Percentiles rank a stretch among this genome's conserved stretches.
These are phyloP conservation scores for Phaeosphaeria sp. DNA, from an alignment of 2,329 filamentous ascomycete genomes.

Conservation along the genomic window DNA sequence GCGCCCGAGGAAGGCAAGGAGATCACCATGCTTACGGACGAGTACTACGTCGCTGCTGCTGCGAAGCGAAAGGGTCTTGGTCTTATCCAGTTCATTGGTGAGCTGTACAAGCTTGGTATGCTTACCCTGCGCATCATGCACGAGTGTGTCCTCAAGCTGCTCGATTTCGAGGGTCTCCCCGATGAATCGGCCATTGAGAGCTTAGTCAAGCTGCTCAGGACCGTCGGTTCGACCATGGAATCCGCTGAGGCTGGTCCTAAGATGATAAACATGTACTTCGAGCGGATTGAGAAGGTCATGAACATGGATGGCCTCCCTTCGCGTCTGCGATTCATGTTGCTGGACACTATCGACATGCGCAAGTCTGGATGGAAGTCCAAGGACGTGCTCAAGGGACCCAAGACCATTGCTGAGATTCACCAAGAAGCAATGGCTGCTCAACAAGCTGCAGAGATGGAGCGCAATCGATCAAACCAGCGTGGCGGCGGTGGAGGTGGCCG, in stretches of 20 bases:
- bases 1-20: slow-evolving; percentile 84
- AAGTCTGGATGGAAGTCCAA: slow-evolving; percentile 81
- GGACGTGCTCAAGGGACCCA: slow-evolving; percentile 90
- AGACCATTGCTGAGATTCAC: slow-evolving; percentile 93
- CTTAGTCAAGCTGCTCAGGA: slow-evolving; percentile 88
- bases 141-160: slow-evolving; percentile 95
- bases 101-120: slow-evolving; percentile 98
- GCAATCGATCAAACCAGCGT: slow-evolving; percentile 65
- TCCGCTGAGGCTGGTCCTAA: slow-evolving; percentile 76
- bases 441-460: slow-evolving; percentile 78
- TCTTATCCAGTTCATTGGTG: slow-evolving; percentile 98
- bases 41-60: slow-evolving; percentile 92
- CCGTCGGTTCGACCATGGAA: slow-evolving; percentile 89
- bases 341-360: slow-evolving; percentile 91
- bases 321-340: slow-evolving; percentile 93
- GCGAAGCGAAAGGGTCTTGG: slow-evolving; percentile 96
- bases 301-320: slow-evolving; percentile 79
- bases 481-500: slow-evolving; percentile 71
- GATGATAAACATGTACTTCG: slow-evolving; percentile 94
- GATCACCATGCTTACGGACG: slow-evolving; percentile 85
- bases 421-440: slow-evolving; percentile 79
- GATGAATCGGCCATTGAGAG: slow-evolving; percentile 98
- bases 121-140: slow-evolving; percentile 99
- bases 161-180: slow-evolving; percentile 91
- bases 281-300: slow-evolving; percentile 82